phyloP scores from a whole-genome alignment of 2,329 filamentous ascomycete species.

The Cercospora janseana region DNA sequence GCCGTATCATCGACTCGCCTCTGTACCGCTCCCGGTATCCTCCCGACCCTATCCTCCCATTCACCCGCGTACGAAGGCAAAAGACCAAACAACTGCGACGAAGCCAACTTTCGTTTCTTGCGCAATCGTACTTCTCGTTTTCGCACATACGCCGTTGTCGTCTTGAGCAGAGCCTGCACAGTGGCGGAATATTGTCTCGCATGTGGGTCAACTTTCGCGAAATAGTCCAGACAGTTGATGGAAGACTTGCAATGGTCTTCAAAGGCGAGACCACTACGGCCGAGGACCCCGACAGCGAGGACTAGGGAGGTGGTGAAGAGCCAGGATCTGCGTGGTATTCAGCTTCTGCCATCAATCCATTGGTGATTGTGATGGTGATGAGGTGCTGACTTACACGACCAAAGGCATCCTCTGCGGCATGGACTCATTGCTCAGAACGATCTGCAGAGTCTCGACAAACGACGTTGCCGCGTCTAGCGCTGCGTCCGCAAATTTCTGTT shows the following conservation, averaged over 20 bases:
- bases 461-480: constrained; percentile 33
- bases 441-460: constrained; percentile 29
- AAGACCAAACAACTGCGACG: constrained; percentile 33
- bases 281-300: constrained; percentile 31
- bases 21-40: neutral
- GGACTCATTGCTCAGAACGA: constrained; percentile 19
- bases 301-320: constrained; percentile 35
- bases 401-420: constrained; percentile 28
- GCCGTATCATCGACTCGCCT: neutral
- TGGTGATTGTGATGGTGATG: neutral
- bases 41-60: too few species aligned
- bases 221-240: constrained; percentile 30
- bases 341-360: neutral
- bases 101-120: constrained; percentile 29
- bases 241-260: constrained; percentile 27
- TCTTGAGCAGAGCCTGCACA: constrained; percentile 29
- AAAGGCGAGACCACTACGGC: constrained; percentile 29
- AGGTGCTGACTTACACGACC: constrained; percentile 24
- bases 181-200: constrained; percentile 34
- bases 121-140: constrained; percentile 27
- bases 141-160: constrained; percentile 24
- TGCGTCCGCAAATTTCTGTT: constrained; percentile 33
- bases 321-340: constrained; percentile 27
- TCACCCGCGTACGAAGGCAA: too few species aligned
- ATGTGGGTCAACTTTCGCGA: constrained; percentile 32